phyloP scores from a whole-genome alignment of 768 basidiomycete species.

The Termitomyces sp. region DNA sequence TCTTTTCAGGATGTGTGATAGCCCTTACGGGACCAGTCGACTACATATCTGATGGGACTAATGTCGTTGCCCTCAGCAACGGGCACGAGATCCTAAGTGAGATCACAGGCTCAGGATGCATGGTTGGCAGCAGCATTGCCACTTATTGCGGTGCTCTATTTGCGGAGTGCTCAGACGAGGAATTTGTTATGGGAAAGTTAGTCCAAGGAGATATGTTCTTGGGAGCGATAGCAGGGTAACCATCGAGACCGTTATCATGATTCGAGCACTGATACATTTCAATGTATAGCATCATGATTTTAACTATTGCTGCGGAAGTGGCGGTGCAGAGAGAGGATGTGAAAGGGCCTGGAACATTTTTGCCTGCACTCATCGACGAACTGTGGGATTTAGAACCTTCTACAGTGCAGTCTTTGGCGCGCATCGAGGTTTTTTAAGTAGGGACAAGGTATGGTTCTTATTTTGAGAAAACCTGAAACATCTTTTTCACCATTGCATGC shows the following conservation, averaged over 20 bases:
- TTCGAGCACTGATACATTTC: not conserved
- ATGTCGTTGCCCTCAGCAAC: conserved; percentile 66
- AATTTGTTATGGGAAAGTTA: conserved; percentile 34
- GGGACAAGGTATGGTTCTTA: not conserved
- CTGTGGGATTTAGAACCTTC: conserved; percentile 35
- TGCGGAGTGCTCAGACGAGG: conserved; percentile 26
- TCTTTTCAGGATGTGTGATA: conserved; percentile 64
- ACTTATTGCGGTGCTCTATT: conserved; percentile 69
- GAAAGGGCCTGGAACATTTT: conserved; percentile 60
- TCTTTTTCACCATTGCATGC: not conserved
- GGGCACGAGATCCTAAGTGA: conserved; percentile 68
- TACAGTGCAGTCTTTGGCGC: conserved; percentile 25
- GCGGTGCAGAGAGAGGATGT: conserved; percentile 45
- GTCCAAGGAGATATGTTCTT: conserved; percentile 76
- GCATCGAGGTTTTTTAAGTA: conserved; percentile 21
- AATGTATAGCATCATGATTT: conserved; percentile 41
- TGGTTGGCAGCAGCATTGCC: conserved; percentile 72
- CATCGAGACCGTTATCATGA: not conserved
- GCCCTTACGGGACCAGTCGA: conserved; percentile 78
- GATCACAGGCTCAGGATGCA: conserved; percentile 91
- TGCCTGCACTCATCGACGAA: conserved; percentile 59
- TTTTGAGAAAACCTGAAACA: not conserved
- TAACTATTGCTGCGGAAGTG: conserved; percentile 60
- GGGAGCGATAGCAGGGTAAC: conserved; percentile 75
- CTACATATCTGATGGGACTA: conserved; percentile 78